Conservation (phyloP, 2,329 filamentous ascomycete genomes). For the Aspergillus sp. region DNA sequence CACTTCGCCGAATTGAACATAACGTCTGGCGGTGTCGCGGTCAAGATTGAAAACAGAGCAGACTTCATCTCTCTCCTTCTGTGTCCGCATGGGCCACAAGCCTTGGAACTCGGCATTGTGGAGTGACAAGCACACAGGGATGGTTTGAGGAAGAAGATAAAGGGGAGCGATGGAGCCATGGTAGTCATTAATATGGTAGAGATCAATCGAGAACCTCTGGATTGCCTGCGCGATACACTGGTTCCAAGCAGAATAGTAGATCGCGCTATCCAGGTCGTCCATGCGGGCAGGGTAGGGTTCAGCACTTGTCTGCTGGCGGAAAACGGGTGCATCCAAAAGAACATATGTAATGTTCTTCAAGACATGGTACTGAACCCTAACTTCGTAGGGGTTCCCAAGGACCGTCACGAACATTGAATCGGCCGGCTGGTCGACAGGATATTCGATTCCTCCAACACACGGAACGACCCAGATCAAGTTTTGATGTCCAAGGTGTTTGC, state of each 20-base stretch:
- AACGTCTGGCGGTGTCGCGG: slow-evolving; percentile 56
- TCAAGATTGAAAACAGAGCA: slow-evolving; percentile 64
- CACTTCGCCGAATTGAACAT: slow-evolving; percentile 67
- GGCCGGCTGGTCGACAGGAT: slow-evolving; percentile 58
- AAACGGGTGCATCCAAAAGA: slow-evolving; percentile 65
- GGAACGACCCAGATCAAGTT: slow-evolving; percentile 66
- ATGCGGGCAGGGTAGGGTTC: slow-evolving; percentile 67
- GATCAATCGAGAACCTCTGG: slow-evolving; percentile 60
- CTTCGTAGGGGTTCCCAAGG: slow-evolving; percentile 59
- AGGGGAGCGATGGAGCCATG: slow-evolving; percentile 63
- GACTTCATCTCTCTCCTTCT: slow-evolving; percentile 61
- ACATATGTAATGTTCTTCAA: slow-evolving; percentile 67
- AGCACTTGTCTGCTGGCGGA: slow-evolving; percentile 61
- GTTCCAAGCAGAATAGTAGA: slow-evolving; percentile 71
- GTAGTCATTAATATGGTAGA: slow-evolving; percentile 69
- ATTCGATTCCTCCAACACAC: slow-evolving; percentile 63
- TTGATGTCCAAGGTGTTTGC: slow-evolving; percentile 62
- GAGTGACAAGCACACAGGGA: slow-evolving; percentile 63
- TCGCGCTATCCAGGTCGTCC: slow-evolving; percentile 67
- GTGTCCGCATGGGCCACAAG: slow-evolving; percentile 65
- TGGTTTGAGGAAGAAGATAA: slow-evolving; percentile 62
- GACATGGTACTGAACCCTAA: slow-evolving; percentile 64
- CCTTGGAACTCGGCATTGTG: slow-evolving; percentile 71
- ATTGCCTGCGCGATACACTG: slow-evolving; percentile 66
- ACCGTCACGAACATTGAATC: slow-evolving; percentile 64